Evolutionary conservation across 1,284 basidiomycete genomes (phyloP), one percentile per base, ranked within the genome.

Genomic region (Phlebopus sp.): DNA sequence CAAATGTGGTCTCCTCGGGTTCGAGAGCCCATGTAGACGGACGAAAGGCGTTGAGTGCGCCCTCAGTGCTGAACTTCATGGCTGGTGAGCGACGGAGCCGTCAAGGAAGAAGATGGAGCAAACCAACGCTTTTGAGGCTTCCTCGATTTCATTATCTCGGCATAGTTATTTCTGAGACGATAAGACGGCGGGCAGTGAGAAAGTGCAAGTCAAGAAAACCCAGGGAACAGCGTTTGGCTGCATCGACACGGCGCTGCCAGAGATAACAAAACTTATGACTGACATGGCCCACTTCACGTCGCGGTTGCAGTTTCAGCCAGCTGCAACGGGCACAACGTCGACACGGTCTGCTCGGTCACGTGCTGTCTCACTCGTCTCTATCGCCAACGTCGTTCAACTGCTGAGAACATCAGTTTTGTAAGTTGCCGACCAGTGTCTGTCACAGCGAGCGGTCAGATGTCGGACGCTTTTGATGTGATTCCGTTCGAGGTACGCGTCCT

Each of bases 381-480:
- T 37, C 39, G 11, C 42, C 35, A 23, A 11, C 42, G 39, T 18
- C 39, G 37, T 19, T 40, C 19, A 25, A 32, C 50, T 30, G 37
- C 49, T 29, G 17, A 18, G 27, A 25, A 21, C 14, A 31, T 13
- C 34, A 13, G 7, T 30, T 13, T 46, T 11, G n/a, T n/a, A n/a
- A 11, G 5, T 11, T 29, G 9, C 27, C 8, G 27, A 29, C 8
- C 27, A 9, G 4, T 36, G 11, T 32, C 27, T 17, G n/a, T 34
- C 29, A 29, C 34, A 15, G 35, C 37, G 15, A 13, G 27, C 18
- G 37, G 10, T 10, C 42, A 37, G 23, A 65, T 65, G 63, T 77
- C 77, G 37, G 81, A 84, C 64, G 82, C 88, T 47, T 91, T 90
- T 64, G 90, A 92, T 74, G 80, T 90, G 56, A 89, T 92, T 59